A percentile compares a stretch with the other conserved stretches of the same genome.
These are phyloP conservation scores for Cornus florida DNA, from an alignment of 148 eudicot genomes.

Conservation along the genomic window DNA sequence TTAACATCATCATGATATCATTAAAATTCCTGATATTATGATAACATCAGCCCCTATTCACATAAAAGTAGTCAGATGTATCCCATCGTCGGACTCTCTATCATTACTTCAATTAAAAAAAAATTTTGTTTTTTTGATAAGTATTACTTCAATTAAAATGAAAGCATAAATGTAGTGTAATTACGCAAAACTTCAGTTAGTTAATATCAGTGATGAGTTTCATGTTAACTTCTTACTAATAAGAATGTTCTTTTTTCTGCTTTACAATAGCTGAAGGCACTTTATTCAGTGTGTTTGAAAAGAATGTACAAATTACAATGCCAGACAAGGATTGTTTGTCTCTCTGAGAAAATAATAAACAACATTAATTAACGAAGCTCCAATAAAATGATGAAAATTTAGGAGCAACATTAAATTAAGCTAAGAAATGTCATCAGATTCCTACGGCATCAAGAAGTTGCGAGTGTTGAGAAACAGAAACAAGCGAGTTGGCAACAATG, in stretches of 20 bases:
- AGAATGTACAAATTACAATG: neutral
- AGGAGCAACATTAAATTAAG: neutral
- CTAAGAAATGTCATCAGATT: neutral
- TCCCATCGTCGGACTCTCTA: too few relatives aligned
- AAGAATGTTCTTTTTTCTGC: neutral
- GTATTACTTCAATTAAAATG: too few relatives aligned
- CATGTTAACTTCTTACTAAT: too few relatives aligned
- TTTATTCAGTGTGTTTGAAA: neutral
- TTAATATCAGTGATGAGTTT: too few relatives aligned
- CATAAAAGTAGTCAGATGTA: too few relatives aligned
- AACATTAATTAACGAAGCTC: neutral
- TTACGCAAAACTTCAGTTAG: too few relatives aligned
- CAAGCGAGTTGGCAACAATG: slow-evolving; percentile 91
- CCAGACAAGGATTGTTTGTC: neutral
- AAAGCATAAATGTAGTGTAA: too few relatives aligned
- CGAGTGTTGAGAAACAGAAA: slow-evolving; percentile 87
- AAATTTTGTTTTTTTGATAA: too few relatives aligned
- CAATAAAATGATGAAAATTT: neutral
- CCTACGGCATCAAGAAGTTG: slow-evolving; percentile 43
- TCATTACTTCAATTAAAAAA: too few relatives aligned
- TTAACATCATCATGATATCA: too few relatives aligned
- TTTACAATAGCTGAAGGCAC: neutral
- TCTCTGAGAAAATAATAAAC: neutral
- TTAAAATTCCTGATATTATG: too few relatives aligned
- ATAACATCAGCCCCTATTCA: too few relatives aligned